phyloP scores from a whole-genome alignment of 2,329 filamentous ascomycete genomes.

The Pseudogymnoascus sp. region DNA sequence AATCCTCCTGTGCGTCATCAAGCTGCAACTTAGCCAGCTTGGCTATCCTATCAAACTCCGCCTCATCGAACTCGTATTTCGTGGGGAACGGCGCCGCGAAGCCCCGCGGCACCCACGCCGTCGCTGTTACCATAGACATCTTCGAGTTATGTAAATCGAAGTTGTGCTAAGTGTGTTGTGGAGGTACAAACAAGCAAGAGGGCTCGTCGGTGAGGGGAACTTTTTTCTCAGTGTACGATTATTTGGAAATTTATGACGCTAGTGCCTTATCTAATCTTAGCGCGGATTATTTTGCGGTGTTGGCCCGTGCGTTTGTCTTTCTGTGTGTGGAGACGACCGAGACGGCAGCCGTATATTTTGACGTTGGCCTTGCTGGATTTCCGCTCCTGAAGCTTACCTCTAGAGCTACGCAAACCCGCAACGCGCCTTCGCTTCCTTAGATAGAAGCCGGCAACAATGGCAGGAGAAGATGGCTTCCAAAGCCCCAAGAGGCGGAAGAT shows the following conservation, averaged over 20 bases:
- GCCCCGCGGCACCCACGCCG: conserved; percentile 51
- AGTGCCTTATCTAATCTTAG: conserved; percentile 10
- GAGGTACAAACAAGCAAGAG: not conserved
- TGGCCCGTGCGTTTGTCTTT: not conserved
- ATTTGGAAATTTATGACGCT: not conserved
- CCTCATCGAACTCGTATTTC: conserved; percentile 51
- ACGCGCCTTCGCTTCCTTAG: not conserved
- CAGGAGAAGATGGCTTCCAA: conserved; percentile 31
- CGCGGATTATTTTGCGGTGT: not conserved
- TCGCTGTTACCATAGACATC: conserved; percentile 49
- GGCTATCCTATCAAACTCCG: conserved; percentile 51
- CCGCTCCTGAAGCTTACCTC: not conserved
- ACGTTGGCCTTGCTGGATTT: not conserved
- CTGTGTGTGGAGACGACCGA: not conserved
- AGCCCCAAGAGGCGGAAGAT: conserved; percentile 60
- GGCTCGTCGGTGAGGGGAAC: not conserved
- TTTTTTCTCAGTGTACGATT: not conserved
- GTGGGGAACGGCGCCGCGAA: conserved; percentile 51
- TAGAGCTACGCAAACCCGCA: not conserved
- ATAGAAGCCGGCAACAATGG: conserved; percentile 25
- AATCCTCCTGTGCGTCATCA: conserved; percentile 83
- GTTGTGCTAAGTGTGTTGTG: not conserved
- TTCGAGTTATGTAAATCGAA: not conserved
- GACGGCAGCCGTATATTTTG: not conserved
- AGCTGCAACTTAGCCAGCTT: conserved; percentile 54